phyloP scores from a whole-genome alignment of 768 basidiomycete genomes.

The Omphalotus guepiniiformis region DNA sequence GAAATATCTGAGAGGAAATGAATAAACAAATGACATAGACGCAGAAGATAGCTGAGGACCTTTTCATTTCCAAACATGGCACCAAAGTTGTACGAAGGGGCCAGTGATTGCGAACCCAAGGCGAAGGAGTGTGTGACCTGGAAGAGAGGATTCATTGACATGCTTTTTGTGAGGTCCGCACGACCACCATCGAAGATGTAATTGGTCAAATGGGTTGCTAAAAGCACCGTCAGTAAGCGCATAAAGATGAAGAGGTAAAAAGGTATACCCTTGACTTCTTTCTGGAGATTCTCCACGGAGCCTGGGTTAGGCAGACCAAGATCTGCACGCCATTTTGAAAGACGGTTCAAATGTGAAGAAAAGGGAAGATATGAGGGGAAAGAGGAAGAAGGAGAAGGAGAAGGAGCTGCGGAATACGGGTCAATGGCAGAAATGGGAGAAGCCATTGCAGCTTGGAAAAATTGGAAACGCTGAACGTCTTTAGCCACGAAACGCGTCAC shows the following conservation, averaged over 20 bases:
- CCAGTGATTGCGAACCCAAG: constrained; percentile 78
- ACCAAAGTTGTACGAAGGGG: constrained; percentile 92
- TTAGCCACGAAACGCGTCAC: constrained; percentile 5
- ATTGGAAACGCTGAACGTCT: no score
- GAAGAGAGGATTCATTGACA: constrained; percentile 93
- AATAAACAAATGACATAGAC: constrained; percentile 9
- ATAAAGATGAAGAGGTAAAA: background rate
- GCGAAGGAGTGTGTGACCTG: constrained; percentile 97
- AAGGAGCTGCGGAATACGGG: constrained; percentile 21
- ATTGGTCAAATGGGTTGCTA: constrained; percentile 89
- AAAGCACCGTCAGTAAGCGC: constrained; percentile 8
- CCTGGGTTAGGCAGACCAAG: constrained; percentile 90
- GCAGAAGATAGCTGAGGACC: constrained; percentile 35
- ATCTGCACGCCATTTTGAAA: constrained; percentile 77
- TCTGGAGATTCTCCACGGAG: constrained; percentile 85
- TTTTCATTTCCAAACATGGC: constrained; percentile 85
- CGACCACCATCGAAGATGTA: constrained; percentile 97
- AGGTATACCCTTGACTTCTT: constrained; percentile 82
- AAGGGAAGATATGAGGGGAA: constrained; percentile 36
- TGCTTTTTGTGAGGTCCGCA: constrained; percentile 90
- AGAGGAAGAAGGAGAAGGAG: background rate
- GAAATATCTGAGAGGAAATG: constrained; percentile 63
- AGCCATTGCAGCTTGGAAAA: constrained; percentile 33
- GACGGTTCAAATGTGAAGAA: constrained; percentile 61
- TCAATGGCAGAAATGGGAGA: constrained; percentile 36